A percentile compares a stretch with the other conserved stretches of the same genome.
Evolutionary conservation across 371 early-diverging fungal species (phyloP).

Genomic region (Lichtheimia corymbifera): DNA sequence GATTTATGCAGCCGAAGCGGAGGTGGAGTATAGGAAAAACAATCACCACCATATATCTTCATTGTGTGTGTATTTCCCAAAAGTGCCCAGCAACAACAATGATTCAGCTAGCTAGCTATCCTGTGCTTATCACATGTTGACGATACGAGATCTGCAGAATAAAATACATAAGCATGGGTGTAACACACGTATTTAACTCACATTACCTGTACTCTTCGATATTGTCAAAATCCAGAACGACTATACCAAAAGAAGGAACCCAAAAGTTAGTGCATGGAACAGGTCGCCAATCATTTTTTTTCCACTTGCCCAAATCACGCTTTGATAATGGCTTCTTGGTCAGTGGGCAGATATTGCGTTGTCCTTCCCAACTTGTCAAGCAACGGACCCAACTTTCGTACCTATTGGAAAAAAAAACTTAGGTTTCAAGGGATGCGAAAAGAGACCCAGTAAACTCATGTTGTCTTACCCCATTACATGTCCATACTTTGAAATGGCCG

Average conservation of each 20-base stretch:
- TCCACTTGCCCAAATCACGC: conserved; percentile 70
- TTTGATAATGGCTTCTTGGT: conserved; percentile 92
- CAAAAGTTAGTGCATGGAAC: not conserved
- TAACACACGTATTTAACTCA: not conserved
- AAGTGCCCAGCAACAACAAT: not conserved
- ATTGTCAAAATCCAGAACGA: conserved; percentile 81
- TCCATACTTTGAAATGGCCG: conserved; percentile 94
- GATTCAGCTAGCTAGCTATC: not conserved
- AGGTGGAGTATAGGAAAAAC: conserved; percentile 30
- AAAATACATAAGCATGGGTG: not conserved
- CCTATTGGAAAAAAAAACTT: conserved; percentile 15
- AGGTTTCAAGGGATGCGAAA: not conserved
- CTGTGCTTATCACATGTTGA: conserved; percentile 5
- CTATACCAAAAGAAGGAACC: conserved; percentile 19
- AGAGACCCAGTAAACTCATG: not conserved
- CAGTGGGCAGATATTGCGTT: conserved; percentile 88
- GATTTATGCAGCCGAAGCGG: conserved; percentile 34
- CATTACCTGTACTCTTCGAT: conserved; percentile 75
- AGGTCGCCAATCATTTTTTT: not conserved
- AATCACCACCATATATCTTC: no score
- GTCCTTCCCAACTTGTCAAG: conserved; percentile 75
- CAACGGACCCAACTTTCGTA: conserved; percentile 94
- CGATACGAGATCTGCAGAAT: conserved; percentile 10
- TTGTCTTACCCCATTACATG: conserved; percentile 89
- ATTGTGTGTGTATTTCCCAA: not conserved